Base-by-base conservation (phyloP, 805 yeast genomes). In the Spathaspora hagerdaliae region DNA sequence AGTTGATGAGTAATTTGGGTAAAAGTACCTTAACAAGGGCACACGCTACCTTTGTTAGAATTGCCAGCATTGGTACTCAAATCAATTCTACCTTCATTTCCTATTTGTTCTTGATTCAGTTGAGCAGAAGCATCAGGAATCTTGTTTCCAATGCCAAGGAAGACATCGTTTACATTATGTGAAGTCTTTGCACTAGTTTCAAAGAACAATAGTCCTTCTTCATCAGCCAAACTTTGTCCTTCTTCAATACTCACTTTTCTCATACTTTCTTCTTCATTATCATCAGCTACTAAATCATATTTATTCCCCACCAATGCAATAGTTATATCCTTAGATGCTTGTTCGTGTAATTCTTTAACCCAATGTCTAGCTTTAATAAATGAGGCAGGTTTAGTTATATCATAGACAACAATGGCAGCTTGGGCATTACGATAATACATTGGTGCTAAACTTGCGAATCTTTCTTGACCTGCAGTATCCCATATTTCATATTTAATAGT, bases 381-480 rank as follows among this genome's bases (percentile, higher is more conserved):
- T 24, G 96, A 85, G 11, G 96, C 94, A 2, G 97, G 96, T 60
- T 90, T 90, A 35, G 98, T 91, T 54, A 92, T 81, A 59, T 92
- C 99, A 63, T 92, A 92, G 8, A 92, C 99, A 11, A 94, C 96
- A 50, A 92, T 72, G 0, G 98, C 98, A 27, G 96, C 96, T 63
- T 91, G 97, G 12, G 99, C 97, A 60, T 94, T 92, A 63, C 99
- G 79, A 71, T 92, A 92, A 68, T 92, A 92, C 94, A 92, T 85
- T 27, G 98, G 98, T 1, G 98, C 97, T 58, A 92, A 77, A 26
- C 92, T 83, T 12, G 97, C 97, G 73, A 92, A 92, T 52, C 99
- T 72, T 65, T 92, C 99, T 72, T 92, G 98, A 15, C 99, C 99
- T 2, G 98, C 98, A 11, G 98, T 91, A 63, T 91, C 98, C 96